Evolutionary conservation across 2,329 filamentous ascomycete genomes (phyloP), one percentile per base, ranked within the genome.

Genomic region (Trichoderma atroviride): DNA sequence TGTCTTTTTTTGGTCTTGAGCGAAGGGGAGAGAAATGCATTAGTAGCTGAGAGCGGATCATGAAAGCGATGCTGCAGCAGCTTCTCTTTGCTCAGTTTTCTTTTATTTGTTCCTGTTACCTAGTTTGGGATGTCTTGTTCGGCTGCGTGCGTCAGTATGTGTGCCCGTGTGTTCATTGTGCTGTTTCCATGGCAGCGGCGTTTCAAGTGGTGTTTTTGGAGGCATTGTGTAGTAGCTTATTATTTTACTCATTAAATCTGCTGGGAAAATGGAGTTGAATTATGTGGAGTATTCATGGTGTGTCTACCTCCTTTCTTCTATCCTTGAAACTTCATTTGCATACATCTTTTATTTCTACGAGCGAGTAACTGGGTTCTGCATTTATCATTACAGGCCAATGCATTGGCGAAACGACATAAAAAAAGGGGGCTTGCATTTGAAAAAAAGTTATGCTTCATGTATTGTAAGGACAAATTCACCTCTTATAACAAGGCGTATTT

Each of bases 151-250:
- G 64, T 43, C 40, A 43, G 40, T n/a, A 43, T 37, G 14, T 52
- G n/a, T 13, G 47, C 47, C n/a, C 47, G 47, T 50, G 47, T 50
- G 47, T 61, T 56, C 47, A 35, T 57, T 74, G 71, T 74, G 74
- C 71, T 76, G 73, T 77, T 59, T 43, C 40, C 75, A 79, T 77
- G 74, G 77, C 76, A 79, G 74, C 70, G 78, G 78, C 74, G 78
- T 78, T 76, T 72, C 47, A 70, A 9, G 67, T 13, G 74, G 75
- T 78, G 71, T 43, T 76, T 35, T 74, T 72, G 72, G 74, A 72
- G 73, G 33, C 74, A 76, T 75, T 72, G 73, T 67, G 71, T 76
- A 77, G 77, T 70, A 72, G 75, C 75, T 74, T 64, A 43, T n/a
- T 43, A n/a, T 4, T 43, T 43, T 43, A 9, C 40, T 43, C 40